phyloP scores from a whole-genome alignment of 1,284 basidiomycete genomes.

The Puccinia novopanici region DNA sequence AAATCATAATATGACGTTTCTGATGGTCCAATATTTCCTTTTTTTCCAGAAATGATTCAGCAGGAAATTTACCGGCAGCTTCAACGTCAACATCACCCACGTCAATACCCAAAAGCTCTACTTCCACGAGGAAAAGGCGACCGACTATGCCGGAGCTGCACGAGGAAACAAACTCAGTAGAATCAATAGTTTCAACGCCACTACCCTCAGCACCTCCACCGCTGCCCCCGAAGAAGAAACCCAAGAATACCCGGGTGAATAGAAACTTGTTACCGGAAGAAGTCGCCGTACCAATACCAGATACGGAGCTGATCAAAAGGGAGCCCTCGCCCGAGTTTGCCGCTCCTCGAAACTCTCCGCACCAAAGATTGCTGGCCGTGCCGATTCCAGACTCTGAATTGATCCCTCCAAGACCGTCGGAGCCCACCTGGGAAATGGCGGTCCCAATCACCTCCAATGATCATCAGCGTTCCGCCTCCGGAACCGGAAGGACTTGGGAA shows the following conservation, averaged over 20 bases:
- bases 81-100: constrained; percentile 23
- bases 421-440: constrained; percentile 41
- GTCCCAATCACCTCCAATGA: constrained; percentile 20
- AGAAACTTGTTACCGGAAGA: constrained; percentile 40
- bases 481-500: constrained; percentile 21
- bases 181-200: not conserved
- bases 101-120: not conserved
- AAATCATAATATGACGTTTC: not conserved
- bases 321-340: constrained; percentile 1
- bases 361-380: constrained; percentile 14
- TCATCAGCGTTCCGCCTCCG: not conserved
- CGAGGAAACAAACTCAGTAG: not conserved
- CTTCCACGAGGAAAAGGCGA: constrained; percentile 19
- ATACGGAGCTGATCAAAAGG: constrained; percentile 20
- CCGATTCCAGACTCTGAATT: constrained; percentile 43
- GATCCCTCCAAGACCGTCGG: constrained; percentile 8
- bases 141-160: not conserved
- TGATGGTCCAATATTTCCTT: not conserved
- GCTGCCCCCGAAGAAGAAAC: constrained; percentile 30
- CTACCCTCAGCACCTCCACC: constrained; percentile 10
- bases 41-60: not conserved
- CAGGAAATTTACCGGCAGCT: constrained; percentile 1
- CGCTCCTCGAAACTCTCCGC: constrained; percentile 11
- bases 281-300: constrained; percentile 39
- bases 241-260: not conserved